Base-by-base conservation (phyloP, 192 early-diverging fungal genomes). In the Coemansia sp. region DNA sequence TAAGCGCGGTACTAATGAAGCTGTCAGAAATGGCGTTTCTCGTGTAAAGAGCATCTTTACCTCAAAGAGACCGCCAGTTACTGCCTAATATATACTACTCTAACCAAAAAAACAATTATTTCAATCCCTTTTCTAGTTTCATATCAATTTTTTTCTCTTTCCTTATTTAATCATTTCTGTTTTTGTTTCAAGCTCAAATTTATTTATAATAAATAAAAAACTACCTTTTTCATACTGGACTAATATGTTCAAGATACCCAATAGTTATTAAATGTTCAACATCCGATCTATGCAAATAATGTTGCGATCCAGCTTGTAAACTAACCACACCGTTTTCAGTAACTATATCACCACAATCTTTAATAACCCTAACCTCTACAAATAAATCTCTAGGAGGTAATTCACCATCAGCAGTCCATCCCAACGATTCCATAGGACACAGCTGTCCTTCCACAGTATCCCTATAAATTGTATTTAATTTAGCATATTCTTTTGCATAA, bases 341-440 rank as follows among this genome's bases (percentile, higher is more conserved):
- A 42, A 87, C 81, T 32, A 96, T 84, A 67, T 96, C 91, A 33
- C 96, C 96, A 57, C 85, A 86, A 45, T 97, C 92, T 45, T 79
- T 81, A 36, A 91, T 28, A 2, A 97, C 96, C 2, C 94, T 65
- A 22, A 98, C 88, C 50, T 90, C 89, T n/a, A 94, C 86, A 72
- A 89, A 94, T 53, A 95, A 56, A 57, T 98, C 94, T 55, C 82
- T 80, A 6, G 96, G 96, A 26, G 96, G 96, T 0, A 84, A 59
- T 32, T 91, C 75, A 32, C 85, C 81, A 8, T 84, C 83, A 0
- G 84, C 78, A 2, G 79, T 80, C 62, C 97, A 63, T 63, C 95
- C 93, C 0, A 95, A 76, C 32, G 64, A 73, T 22, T 81, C 81
- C 5, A 38, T 50, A 0, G 57, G 65, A 26, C 58, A 64, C 37